Evolutionary conservation across 73 alveolate species (phyloP), one percentile per base, ranked within the genome.

Genomic region (Uronychia setigera): DNA sequence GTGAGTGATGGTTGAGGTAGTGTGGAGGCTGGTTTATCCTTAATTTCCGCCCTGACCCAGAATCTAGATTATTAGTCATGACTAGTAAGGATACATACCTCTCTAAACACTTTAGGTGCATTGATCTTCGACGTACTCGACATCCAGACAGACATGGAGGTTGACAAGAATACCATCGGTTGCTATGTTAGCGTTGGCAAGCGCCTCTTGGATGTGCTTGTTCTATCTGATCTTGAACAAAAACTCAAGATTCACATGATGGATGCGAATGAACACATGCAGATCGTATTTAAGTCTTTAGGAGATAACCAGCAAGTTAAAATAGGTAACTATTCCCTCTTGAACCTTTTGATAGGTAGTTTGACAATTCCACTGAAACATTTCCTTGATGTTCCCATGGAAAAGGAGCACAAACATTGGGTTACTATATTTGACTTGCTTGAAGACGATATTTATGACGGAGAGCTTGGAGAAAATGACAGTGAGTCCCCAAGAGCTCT

Each of bases 171-270:
- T n/a, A n/a, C n/a, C n/a, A n/a, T n/a, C n/a, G n/a, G n/a, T n/a
- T n/a, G n/a, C n/a, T n/a, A n/a, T n/a, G n/a, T n/a, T n/a, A n/a
- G n/a, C n/a, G n/a, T n/a, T n/a, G 91, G 91, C 75, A 76, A 35
- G 32, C 84, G 82, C 32, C 95, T 90, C 80, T 75, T 85, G 57
- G 95, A 90, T 80, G 95, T 88, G 1, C 85, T 88, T 32, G 91
- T 83, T 26, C 26, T 83, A 5, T 33, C 83, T 28, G 94, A 88
- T 35, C 58, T 74, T 26, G 82, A 88, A 58, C 84, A 89, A 28
- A 77, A 77, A 26, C 83, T 88, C 60, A 77, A 78, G 33, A 59
- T 88, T 0, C 86, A 80, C 35, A 31, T 78, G 33, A 88, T 28
- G 26, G 81, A 83, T 74, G n/a, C 78, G 19, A 30, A 28, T 25